Base-by-base conservation (phyloP, 495 filamentous ascomycete species). In the Cudoniella acicularis region DNA sequence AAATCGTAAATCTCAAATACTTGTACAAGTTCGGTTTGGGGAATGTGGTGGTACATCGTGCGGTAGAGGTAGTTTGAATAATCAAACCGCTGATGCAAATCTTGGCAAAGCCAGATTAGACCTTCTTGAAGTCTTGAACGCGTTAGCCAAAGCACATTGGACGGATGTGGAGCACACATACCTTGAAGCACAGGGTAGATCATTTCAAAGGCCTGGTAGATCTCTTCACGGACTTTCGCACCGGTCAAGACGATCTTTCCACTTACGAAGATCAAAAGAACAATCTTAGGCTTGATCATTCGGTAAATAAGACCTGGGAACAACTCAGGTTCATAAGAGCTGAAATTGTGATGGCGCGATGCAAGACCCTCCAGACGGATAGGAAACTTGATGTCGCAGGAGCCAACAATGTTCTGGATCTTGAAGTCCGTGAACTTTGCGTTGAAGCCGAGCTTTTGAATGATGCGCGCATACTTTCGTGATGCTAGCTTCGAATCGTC, bases 201-300 rank as follows among this genome's bases (percentile, higher is more conserved):
- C 84, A 96, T 86, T 79, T 98, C 94, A 69, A 98, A 98, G 20
- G 93, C 93, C 72, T 94, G 91, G 69, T 98, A 98, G 67, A 98
- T 98, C 78, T 98, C 94, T 77, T 98, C 94, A 60, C 94, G 88
- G 56, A 98, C 93, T 73, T 98, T 98, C 52, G 94, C 94, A 63
- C 94, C 94, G 57, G 95, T 98, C 72, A 98, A 78, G 68, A 98
- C 95, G 60, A 98, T 98, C 83, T 98, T 98, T 64, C 94, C 94
- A 67, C 88, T 93, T 72, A 98, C 94, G 80, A 98, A 98, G 72
- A 98, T 98, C 75, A 98, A 75, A 17, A 98, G 88, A 21, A 98
- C 94, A 62, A 98, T 98, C 87, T 98, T 98, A 22, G 94, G 94
- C 82, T 97, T 96, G 83, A 98, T 97, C 94, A 98, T 98, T 73